phyloP scores from a whole-genome alignment of 2,329 filamentous ascomycete species.

The Trichoderma sp. region DNA sequence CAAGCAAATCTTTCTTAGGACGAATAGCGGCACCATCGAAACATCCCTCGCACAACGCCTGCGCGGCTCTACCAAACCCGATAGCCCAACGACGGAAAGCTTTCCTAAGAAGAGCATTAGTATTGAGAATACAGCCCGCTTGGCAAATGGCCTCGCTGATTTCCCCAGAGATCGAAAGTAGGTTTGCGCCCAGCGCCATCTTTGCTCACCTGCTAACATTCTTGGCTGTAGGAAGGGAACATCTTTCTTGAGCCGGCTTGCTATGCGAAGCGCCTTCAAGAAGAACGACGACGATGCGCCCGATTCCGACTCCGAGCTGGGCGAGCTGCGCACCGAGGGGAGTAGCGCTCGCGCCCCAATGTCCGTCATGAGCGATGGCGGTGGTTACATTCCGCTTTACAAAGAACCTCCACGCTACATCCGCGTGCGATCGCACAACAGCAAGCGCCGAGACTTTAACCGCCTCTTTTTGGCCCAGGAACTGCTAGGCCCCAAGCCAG shows the following conservation, averaged over 20 bases:
- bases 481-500: constrained; percentile 59
- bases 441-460: constrained; percentile 78
- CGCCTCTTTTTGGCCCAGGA: constrained; percentile 90
- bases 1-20: constrained; percentile 41
- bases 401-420: constrained; percentile 91
- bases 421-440: constrained; percentile 76
- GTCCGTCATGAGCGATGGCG: constrained; percentile 63
- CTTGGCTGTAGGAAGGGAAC: constrained; percentile 66
- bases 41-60: constrained; percentile 54
- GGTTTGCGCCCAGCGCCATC: constrained; percentile 13
- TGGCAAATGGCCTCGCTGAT: constrained; percentile 41
- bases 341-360: constrained; percentile 81
- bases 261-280: constrained; percentile 71
- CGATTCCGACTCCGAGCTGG: constrained; percentile 68
- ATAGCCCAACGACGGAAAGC: constrained; percentile 47
- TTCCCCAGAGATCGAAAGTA: constrained; percentile 64
- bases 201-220: constrained; percentile 14
- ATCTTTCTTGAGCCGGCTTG: constrained; percentile 82
- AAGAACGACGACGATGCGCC: constrained; percentile 58
- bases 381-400: constrained; percentile 78
- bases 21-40: constrained; percentile 34
- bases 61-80: constrained; percentile 50
- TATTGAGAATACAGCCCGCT: constrained; percentile 41
- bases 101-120: constrained; percentile 40
- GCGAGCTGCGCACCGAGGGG: constrained; percentile 68